Base-by-base conservation (phyloP, 2,329 filamentous ascomycete species). In the Lasiodiplodia theobromae region DNA sequence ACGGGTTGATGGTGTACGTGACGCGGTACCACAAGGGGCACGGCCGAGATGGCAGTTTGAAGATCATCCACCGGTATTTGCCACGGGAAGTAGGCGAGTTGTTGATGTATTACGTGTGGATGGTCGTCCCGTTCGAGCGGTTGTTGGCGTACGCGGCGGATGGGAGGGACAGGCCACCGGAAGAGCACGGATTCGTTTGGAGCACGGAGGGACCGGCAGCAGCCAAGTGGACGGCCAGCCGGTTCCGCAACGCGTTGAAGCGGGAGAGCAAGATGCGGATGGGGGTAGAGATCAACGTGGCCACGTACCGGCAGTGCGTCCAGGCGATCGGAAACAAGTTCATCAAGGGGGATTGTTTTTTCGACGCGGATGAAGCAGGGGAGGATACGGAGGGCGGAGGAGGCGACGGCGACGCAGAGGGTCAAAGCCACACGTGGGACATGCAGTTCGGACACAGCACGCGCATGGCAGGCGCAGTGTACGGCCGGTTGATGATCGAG, bases 31-130 rank as follows among this genome's bases (percentile, higher is more conserved):
- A 76, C 68, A 76, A 74, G 60, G 69, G 71, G 4, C 72, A 72
- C 67, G 57, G 25, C 12, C 47, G 68, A 2, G 73, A 69, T 60
- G 67, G 70, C 3, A 64, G 71, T 16, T 51, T 70, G 21, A 74
- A 75, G 69, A 71, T 74, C 23, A 75, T 76, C 64, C 67, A 76
- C 52, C 57, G 70, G 25, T 76, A 73, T 72, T 58, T 77, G 56
- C 74, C 71, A 18, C 57, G 69, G 18, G 72, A 76, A 70, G 71
- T 76, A 2, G 69, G 72, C 14, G 72, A 74, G 70, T 52, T 73
- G 25, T 28, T 75, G n/a, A 62, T 73, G 25, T 70, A 40, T 47
- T 72, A 73, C 58, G 47, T 73, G 44, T 73, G 58, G 72, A 64
- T 74, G 12, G 69, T 72, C 44, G 63, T 71, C 31, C 70, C 56